Conservation (phyloP, 2,329 filamentous ascomycete species). For the Aspergillus neoniger region DNA sequence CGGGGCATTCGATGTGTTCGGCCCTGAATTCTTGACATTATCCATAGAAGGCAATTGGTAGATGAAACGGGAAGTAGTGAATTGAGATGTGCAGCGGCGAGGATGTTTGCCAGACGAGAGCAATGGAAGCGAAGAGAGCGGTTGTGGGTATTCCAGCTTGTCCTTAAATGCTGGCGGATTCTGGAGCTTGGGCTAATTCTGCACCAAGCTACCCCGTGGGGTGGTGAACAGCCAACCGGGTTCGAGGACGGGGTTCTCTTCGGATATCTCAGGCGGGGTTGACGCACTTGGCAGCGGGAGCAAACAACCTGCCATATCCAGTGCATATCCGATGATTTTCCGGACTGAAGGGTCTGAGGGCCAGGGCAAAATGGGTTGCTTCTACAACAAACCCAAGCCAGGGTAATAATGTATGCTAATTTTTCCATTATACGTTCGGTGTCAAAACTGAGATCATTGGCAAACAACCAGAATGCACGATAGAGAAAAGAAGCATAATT, state of each 20-base stretch:
- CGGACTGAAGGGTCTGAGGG: not conserved
- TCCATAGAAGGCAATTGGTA: not conserved
- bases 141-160: not conserved
- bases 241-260: not conserved
- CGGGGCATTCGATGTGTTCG: not conserved
- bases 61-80: not conserved
- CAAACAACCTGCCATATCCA: not conserved
- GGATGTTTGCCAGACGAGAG: not conserved
- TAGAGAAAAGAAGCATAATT: no score
- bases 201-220: not conserved
- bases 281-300: not conserved
- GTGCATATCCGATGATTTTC: not conserved
- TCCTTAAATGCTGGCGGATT: not conserved
- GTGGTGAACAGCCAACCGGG: not conserved
- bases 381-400: not conserved
- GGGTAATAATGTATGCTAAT: not conserved
- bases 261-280: not conserved
- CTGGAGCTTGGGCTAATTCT: not conserved
- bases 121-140: not conserved
- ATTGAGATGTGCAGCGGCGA: not conserved
- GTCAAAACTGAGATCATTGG: no score
- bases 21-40: not conserved
- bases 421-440: no score
- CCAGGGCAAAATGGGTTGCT: not conserved
- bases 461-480: no score